Percentiles rank a stretch among this genome's conserved stretches.
Evolutionary conservation across 257 asterid genomes (phyloP).

Genomic region (Penstemon newberryi): DNA sequence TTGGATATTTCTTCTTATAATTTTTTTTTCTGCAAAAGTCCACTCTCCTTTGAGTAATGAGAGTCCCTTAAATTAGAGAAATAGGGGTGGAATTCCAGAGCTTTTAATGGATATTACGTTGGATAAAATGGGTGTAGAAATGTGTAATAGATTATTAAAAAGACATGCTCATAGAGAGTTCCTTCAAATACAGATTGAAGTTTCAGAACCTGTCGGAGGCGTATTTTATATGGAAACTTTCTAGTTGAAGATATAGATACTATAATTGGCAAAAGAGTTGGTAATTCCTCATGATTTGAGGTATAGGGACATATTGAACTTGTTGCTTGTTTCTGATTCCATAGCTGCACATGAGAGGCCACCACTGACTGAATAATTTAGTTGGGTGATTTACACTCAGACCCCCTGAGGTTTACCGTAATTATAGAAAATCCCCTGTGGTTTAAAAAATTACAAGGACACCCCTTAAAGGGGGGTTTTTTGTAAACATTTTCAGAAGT

Average conservation of each 20-base stretch:
- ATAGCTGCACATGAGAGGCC: slow-evolving; percentile 5
- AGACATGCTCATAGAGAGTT: slow-evolving; percentile 5
- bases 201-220: neutral
- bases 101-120: slow-evolving; percentile 17
- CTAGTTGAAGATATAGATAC: slow-evolving; percentile 2
- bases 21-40: neutral
- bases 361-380: neutral
- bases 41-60: neutral
- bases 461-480: too few species aligned
- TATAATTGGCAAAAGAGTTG: neutral
- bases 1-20: neutral
- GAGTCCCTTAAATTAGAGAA: slow-evolving; percentile 3
- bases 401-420: too few species aligned
- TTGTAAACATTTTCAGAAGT: too few species aligned
- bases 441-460: too few species aligned
- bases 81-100: slow-evolving; percentile 6
- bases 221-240: slow-evolving; percentile 11
- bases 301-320: slow-evolving; percentile 2
- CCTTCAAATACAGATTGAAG: neutral
- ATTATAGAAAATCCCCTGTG: too few species aligned
- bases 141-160: neutral
- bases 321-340: neutral
- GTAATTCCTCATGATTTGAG: slow-evolving; percentile 4
- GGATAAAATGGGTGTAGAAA: slow-evolving; percentile 11
- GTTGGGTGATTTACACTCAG: too few species aligned